Evolutionary conservation across 2,329 filamentous ascomycete genomes (phyloP).

Genomic region (Chrysosporium keratinophilum): DNA sequence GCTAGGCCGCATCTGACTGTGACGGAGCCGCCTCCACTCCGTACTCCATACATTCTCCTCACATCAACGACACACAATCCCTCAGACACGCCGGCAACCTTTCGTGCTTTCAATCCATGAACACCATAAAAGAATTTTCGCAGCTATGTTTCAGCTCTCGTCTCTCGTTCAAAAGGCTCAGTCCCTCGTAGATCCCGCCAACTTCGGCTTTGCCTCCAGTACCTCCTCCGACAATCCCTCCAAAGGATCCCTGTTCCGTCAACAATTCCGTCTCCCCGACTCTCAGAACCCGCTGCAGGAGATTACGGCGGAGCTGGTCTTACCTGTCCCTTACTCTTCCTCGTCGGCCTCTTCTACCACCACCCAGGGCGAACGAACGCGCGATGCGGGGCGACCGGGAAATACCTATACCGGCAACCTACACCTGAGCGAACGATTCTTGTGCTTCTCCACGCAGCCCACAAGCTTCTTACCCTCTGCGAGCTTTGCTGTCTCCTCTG

Average conservation of each 20-base stretch:
- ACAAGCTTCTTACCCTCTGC: conserved; percentile 76
- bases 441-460: conserved; percentile 92
- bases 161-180: conserved; percentile 92
- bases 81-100: not conserved
- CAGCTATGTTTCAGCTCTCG: conserved; percentile 52
- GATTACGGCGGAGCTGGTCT: conserved; percentile 89
- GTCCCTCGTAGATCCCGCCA: conserved; percentile 83
- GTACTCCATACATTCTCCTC: not conserved
- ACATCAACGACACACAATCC: not conserved
- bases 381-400: conserved; percentile 51
- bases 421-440: conserved; percentile 84
- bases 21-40: conserved; percentile 3
- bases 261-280: conserved; percentile 88
- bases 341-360: conserved; percentile 15
- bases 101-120: not conserved
- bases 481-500: conserved; percentile 66
- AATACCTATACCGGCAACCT: conserved; percentile 88
- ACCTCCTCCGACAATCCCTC: conserved; percentile 72
- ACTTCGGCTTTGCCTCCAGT: conserved; percentile 62
- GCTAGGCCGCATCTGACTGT: not conserved
- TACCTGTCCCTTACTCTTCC: conserved; percentile 56
- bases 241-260: conserved; percentile 85
- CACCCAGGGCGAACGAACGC: conserved; percentile 52
- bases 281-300: conserved; percentile 90
- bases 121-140: not conserved